Percentiles rank a stretch among this genome's conserved stretches.
phyloP scores from a whole-genome alignment of 1,284 basidiomycete species.

The Acaromyces ingoldii region DNA sequence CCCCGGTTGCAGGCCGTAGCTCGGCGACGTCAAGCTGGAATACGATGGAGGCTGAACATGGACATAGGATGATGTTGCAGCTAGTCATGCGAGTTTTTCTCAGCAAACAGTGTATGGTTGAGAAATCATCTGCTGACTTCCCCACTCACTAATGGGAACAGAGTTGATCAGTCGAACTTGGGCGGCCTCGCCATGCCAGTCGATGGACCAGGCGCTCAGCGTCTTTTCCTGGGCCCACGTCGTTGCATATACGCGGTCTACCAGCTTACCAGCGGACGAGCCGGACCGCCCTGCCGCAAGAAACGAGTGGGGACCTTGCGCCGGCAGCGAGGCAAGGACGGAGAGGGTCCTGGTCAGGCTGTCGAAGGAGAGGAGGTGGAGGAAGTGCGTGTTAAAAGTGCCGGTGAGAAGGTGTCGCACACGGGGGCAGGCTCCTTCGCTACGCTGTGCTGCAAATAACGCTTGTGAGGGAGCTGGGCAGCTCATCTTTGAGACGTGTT shows the following conservation, averaged over 20 bases:
- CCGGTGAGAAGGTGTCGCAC: constrained; percentile 27
- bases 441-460: no score
- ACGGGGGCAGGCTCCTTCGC: constrained; percentile 23
- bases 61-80: constrained; percentile 42
- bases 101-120: no score
- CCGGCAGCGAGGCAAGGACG: constrained; percentile 9
- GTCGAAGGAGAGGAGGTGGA: constrained; percentile 35
- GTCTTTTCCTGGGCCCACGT: constrained; percentile 26
- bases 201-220: constrained; percentile 32
- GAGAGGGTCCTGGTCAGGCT: constrained; percentile 12
- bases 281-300: constrained; percentile 19
- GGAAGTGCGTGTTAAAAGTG: constrained; percentile 34
- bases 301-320: constrained; percentile 36
- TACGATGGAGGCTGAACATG: constrained; percentile 29
- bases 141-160: constrained; percentile 12
- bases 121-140: no score
- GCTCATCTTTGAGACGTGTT: no score
- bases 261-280: neutral
- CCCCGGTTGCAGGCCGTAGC: constrained; percentile 19
- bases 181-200: neutral
- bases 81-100: no score
- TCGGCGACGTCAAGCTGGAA: constrained; percentile 16
- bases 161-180: constrained; percentile 11
- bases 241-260: constrained; percentile 33
- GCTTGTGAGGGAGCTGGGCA: no score